Evolutionary conservation across 257 asterid species (phyloP).

Genomic region (Capsicum rhomboideum): DNA sequence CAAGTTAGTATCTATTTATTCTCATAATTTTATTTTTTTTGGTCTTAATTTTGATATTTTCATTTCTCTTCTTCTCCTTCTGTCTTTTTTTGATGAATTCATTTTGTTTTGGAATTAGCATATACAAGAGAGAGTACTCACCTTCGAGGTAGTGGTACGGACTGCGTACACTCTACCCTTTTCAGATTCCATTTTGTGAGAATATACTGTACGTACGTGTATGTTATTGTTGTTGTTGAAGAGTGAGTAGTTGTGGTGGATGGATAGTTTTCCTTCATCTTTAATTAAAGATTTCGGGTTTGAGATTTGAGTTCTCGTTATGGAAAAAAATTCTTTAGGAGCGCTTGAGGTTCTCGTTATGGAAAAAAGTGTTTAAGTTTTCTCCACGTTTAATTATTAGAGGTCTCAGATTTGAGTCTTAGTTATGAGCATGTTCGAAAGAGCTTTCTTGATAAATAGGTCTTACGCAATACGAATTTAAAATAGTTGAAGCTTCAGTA

Average conservation of each 20-base stretch:
- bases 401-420: too few relatives aligned
- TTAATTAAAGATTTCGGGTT: fast-evolving
- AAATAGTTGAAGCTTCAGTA: fast-evolving
- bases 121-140: too few relatives aligned
- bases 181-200: too few relatives aligned
- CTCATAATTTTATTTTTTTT: background rate
- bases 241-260: background rate
- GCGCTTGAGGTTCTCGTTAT: too few relatives aligned
- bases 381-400: too few relatives aligned
- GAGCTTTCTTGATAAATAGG: background rate
- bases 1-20: background rate
- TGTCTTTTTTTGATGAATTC: background rate
- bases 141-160: too few relatives aligned
- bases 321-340: background rate
- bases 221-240: too few relatives aligned
- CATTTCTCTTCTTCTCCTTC: background rate
- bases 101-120: background rate
- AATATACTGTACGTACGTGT: too few relatives aligned
- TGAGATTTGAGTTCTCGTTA: fast-evolving
- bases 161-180: too few relatives aligned
- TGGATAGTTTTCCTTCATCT: too few relatives aligned
- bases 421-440: background rate
- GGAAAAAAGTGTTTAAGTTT: background rate
- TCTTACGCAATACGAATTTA: fast-evolving
- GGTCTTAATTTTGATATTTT: background rate